A percentile compares a stretch with the other conserved stretches of the same genome.
Conservation (phyloP, 257 asterid species). For the Datura wrightii region DNA sequence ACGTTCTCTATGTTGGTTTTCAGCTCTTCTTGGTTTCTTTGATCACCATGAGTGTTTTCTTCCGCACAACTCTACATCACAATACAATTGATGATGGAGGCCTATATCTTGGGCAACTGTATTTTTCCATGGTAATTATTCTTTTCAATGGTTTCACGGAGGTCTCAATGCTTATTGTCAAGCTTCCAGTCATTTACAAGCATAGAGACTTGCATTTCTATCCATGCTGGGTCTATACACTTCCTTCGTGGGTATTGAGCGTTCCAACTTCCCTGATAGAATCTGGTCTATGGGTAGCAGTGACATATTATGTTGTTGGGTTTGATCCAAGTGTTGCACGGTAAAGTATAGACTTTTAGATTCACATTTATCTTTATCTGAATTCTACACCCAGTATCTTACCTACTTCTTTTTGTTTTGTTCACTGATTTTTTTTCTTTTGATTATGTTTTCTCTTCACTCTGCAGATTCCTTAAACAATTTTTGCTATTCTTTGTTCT, state of each 20-base stretch:
- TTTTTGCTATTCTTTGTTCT: constrained; percentile 79
- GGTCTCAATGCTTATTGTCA: constrained; percentile 91
- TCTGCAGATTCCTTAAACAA: constrained; percentile 79
- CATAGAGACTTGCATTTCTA: constrained; percentile 89
- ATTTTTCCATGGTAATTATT: constrained; percentile 86
- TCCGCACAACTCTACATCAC: constrained; percentile 84
- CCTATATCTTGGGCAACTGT: constrained; percentile 79
- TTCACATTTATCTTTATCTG: constrained; percentile 23
- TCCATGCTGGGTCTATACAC: constrained; percentile 92
- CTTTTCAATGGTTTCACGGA: constrained; percentile 96
- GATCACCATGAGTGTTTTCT: constrained; percentile 94
- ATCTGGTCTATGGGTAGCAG: constrained; percentile 91
- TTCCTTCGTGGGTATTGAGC: constrained; percentile 93
- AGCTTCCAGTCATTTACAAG: constrained; percentile 93
- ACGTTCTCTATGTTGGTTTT: constrained; percentile 36
- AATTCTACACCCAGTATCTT: constrained; percentile 3
- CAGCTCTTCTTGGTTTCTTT: constrained; percentile 89
- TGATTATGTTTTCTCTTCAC: background rate
- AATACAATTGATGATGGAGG: constrained; percentile 90
- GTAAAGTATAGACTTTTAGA: constrained; percentile 44
- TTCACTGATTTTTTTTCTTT: constrained; percentile 32
- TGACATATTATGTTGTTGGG: constrained; percentile 87
- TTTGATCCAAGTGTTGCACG: constrained; percentile 87
- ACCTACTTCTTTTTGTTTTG: constrained; percentile 24
- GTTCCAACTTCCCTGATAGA: constrained; percentile 84